These are phyloP conservation scores for Grigorovia transvaalensis DNA, from an alignment of 805 yeast genomes.

Conservation along the genomic window DNA sequence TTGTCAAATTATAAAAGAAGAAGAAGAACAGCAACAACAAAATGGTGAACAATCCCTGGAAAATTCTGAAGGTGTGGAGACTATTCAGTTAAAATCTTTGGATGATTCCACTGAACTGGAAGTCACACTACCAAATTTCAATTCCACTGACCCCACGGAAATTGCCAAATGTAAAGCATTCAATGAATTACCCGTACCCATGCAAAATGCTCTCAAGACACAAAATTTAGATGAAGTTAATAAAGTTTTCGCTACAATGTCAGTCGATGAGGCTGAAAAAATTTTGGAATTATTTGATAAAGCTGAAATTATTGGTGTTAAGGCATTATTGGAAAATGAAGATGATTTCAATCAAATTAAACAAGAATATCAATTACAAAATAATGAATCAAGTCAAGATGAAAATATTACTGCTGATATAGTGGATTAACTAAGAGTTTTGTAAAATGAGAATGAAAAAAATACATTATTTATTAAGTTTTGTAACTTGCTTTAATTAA, in stretches of 20 bases:
- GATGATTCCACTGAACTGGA: constrained; percentile 73
- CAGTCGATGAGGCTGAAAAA: constrained; percentile 69
- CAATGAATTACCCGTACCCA: constrained; percentile 42
- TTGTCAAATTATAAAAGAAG: constrained; percentile 55
- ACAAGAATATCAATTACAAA: constrained; percentile 31
- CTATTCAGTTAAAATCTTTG: constrained; percentile 77
- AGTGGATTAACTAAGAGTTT: too few relatives aligned
- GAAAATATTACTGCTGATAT: too few relatives aligned
- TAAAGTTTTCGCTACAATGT: constrained; percentile 63
- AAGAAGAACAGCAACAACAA: too few relatives aligned
- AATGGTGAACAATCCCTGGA: constrained; percentile 19
- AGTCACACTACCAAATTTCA: constrained; percentile 58
- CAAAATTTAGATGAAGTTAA: constrained; percentile 69
- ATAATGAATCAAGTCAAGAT: neutral
- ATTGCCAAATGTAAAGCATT: constrained; percentile 42
- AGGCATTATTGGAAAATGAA: constrained; percentile 64
- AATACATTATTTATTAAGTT: too few relatives aligned
- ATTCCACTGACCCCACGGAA: constrained; percentile 37
- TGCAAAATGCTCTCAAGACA: constrained; percentile 71
- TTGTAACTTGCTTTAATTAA: too few relatives aligned
- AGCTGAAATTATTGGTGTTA: constrained; percentile 76
- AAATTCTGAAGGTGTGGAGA: constrained; percentile 49
- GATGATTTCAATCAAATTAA: constrained; percentile 50
- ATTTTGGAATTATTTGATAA: constrained; percentile 65
- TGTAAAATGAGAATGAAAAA: neutral